Conservation (phyloP, 495 filamentous ascomycete species). For the Penicillium herquei region DNA sequence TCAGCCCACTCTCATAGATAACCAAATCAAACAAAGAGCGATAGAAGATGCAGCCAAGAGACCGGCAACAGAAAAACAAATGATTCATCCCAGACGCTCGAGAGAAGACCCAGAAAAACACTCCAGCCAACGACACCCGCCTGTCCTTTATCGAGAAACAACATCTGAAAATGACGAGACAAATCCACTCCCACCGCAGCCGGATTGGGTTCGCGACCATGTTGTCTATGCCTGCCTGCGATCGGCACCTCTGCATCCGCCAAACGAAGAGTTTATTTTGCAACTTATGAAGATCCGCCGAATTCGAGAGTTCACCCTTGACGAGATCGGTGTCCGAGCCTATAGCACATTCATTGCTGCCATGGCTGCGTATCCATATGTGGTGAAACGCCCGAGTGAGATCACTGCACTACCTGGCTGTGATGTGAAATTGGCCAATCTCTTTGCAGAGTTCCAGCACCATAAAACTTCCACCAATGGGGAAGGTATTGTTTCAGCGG, state of each 20-base stretch:
- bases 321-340: constrained; percentile 79
- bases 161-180: constrained; percentile 70
- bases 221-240: constrained; percentile 81
- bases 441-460: constrained; percentile 74
- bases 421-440: constrained; percentile 71
- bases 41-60: constrained; percentile 43
- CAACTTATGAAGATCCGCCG: constrained; percentile 73
- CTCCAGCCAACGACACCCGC: constrained; percentile 25
- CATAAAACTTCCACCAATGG: constrained; percentile 29
- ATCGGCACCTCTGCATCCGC: constrained; percentile 63
- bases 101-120: constrained; percentile 9
- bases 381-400: constrained; percentile 54
- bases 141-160: constrained; percentile 58
- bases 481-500: constrained; percentile 58
- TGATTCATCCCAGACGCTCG: constrained; percentile 13
- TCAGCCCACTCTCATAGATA: constrained; percentile 1
- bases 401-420: constrained; percentile 76
- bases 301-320: constrained; percentile 65
- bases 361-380: constrained; percentile 77
- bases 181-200: constrained; percentile 53
- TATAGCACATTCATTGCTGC: constrained; percentile 86
- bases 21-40: constrained; percentile 51
- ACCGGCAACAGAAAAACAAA: constrained; percentile 9
- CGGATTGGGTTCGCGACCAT: constrained; percentile 64
- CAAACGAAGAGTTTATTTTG: constrained; percentile 74